Percentiles rank a stretch among this genome's conserved stretches.
These are phyloP conservation scores for Cerrena zonata DNA, from an alignment of 1,284 basidiomycete genomes.

Conservation along the genomic window DNA sequence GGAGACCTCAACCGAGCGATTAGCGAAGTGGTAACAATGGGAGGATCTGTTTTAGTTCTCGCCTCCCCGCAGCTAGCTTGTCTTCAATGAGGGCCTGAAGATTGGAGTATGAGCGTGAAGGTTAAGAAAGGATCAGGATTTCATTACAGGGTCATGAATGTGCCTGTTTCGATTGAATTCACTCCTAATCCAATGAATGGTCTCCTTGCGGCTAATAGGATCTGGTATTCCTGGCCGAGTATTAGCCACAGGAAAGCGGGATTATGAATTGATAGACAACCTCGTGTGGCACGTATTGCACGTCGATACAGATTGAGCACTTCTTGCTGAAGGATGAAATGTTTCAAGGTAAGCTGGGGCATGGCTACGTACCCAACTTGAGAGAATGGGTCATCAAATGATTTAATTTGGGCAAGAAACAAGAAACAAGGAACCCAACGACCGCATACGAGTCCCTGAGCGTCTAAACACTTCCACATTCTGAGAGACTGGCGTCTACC, in stretches of 20 bases:
- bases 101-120: background rate
- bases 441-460: background rate
- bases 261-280: constrained; percentile 30
- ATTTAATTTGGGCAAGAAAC: too few species aligned
- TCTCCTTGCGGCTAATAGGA: constrained; percentile 53
- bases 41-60: constrained; percentile 53
- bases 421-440: too few species aligned
- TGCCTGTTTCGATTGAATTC: constrained; percentile 64
- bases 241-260: constrained; percentile 5
- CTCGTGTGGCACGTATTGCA: constrained; percentile 60
- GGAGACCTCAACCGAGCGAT: too few species aligned
- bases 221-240: constrained; percentile 54
- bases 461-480: background rate
- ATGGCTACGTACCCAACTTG: constrained; percentile 9
- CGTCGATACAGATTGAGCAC: constrained; percentile 59
- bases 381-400: too few species aligned
- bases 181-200: constrained; percentile 62
- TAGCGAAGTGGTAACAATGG: constrained; percentile 11
- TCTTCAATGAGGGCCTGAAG: constrained; percentile 26
- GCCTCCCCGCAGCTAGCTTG: constrained; percentile 39
- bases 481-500: constrained; percentile 15
- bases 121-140: background rate
- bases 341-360: constrained; percentile 46
- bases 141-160: constrained; percentile 50
- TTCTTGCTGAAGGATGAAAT: constrained; percentile 65